These are phyloP conservation scores for Xylaria cubensis DNA, from an alignment of 495 filamentous ascomycete genomes.

Conservation along the genomic window DNA sequence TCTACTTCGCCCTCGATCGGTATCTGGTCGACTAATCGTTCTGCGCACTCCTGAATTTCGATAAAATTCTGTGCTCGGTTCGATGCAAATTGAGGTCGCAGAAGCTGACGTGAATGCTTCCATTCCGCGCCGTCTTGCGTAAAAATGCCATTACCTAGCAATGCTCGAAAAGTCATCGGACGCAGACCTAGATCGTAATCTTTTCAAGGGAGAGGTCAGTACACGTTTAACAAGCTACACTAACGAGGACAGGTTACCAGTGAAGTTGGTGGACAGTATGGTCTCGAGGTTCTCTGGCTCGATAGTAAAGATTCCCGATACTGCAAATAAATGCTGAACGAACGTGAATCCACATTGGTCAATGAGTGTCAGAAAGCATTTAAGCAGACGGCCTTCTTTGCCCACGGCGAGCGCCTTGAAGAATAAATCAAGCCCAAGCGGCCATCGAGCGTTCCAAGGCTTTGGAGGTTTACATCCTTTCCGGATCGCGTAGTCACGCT, in stretches of 20 bases:
- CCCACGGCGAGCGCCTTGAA: background rate
- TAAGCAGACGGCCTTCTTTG: background rate
- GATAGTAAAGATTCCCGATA: background rate
- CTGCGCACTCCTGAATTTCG: too few species aligned
- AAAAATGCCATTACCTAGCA: background rate
- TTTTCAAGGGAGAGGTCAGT: background rate
- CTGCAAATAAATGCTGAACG: background rate
- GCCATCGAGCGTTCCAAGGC: background rate
- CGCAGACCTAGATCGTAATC: background rate
- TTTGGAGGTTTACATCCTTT: background rate
- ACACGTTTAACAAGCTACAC: background rate
- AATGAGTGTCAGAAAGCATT: background rate
- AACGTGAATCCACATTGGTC: background rate
- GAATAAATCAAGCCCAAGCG: background rate
- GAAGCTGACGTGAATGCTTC: too few species aligned
- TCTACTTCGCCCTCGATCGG: too few species aligned
- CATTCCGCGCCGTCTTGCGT: background rate
- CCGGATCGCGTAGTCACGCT: background rate
- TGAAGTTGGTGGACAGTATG: background rate
- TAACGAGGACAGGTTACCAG: background rate
- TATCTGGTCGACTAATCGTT: too few species aligned
- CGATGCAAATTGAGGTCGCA: too few species aligned
- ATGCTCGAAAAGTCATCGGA: background rate
- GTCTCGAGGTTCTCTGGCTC: background rate
- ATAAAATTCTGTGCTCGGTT: too few species aligned